phyloP scores from a whole-genome alignment of 2,329 filamentous ascomycete genomes.

The Fusarium miscanthi region DNA sequence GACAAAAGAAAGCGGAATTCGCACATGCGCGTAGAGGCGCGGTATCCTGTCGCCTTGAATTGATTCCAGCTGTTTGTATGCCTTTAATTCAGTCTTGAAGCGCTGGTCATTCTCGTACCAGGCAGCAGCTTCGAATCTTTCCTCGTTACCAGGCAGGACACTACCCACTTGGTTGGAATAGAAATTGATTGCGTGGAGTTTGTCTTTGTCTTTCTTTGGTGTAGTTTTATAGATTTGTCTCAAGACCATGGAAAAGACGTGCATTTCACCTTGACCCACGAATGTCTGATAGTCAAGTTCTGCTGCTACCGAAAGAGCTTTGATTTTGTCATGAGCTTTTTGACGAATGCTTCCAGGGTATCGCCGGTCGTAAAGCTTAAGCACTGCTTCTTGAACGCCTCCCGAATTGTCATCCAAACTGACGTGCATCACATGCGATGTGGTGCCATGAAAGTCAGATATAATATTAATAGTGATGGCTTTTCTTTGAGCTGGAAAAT shows the following conservation, averaged over 20 bases:
- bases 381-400: not conserved
- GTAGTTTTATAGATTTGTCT: rapidly evolving
- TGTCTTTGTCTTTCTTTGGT: too few species aligned
- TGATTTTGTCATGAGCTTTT: too few species aligned
- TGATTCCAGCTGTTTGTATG: not conserved
- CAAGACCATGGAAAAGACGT: not conserved
- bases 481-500: too few species aligned
- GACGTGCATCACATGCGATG: not conserved
- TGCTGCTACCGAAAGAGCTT: not conserved
- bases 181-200: not conserved
- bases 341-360: not conserved
- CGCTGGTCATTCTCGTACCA: not conserved
- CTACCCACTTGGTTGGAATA: not conserved
- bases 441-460: not conserved
- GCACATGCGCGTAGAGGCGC: not conserved
- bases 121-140: not conserved
- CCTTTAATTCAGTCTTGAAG: not conserved
- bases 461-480: too few species aligned
- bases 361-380: not conserved
- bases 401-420: not conserved
- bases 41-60: not conserved
- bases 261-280: rapidly evolving
- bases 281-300: not conserved
- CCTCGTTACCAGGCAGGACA: not conserved
- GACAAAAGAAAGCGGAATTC: rapidly evolving